These are phyloP conservation scores for Tuctoria greenei DNA, from an alignment of 176 grass and related monocot species.

Conservation along the genomic window DNA sequence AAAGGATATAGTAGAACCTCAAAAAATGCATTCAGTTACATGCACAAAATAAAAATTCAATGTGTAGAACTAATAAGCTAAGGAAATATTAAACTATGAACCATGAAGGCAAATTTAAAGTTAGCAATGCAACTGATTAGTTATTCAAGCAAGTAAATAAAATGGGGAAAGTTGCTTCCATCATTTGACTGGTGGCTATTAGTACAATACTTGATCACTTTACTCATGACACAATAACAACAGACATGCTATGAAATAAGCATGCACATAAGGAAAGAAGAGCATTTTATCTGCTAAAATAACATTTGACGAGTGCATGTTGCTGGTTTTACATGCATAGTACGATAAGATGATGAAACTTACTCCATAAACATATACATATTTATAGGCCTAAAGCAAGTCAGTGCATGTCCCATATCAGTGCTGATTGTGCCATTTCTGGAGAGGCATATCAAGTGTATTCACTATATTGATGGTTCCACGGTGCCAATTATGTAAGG, in stretches of 20 bases:
- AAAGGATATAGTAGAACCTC: constrained; percentile 43
- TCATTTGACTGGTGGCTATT: not conserved
- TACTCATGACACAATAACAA: not conserved
- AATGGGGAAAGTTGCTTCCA: constrained; percentile 10
- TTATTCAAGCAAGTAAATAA: constrained; percentile 1
- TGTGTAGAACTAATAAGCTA: not conserved
- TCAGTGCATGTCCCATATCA: not conserved
- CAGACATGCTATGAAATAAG: not conserved
- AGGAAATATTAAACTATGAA: constrained; percentile 22
- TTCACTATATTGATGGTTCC: not conserved
- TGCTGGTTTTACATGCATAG: too few species aligned
- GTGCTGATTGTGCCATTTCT: not conserved
- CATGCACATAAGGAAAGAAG: not conserved
- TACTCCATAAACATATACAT: too few species aligned
- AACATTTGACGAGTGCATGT: too few species aligned
- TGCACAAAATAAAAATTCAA: constrained; percentile 5
- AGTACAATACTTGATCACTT: not conserved
- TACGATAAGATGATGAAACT: too few species aligned
- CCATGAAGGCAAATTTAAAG: not conserved
- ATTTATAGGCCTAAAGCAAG: too few species aligned
- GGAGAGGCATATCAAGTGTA: not conserved
- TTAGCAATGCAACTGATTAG: constrained; percentile 3
- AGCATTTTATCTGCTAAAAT: too few species aligned
- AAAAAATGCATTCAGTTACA: constrained; percentile 17
- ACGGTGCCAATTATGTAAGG: not conserved